These are phyloP conservation scores for Nigrospora oryzae DNA, from an alignment of 2,329 filamentous ascomycete species.

Conservation along the genomic window DNA sequence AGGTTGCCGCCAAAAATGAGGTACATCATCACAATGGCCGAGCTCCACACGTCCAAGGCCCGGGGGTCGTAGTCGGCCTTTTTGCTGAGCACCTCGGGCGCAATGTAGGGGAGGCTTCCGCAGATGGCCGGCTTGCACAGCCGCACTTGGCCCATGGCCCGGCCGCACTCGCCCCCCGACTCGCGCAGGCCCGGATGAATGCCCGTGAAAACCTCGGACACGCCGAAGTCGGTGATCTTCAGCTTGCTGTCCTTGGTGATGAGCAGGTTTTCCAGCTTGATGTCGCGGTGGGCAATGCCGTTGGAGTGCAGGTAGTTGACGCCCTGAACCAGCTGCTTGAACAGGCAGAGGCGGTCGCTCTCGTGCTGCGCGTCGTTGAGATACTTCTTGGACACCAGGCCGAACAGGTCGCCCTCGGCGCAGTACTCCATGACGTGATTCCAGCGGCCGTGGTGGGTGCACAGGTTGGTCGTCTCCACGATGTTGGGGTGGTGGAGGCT, in stretches of 20 bases:
- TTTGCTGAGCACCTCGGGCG: constrained; percentile 73
- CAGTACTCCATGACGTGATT: constrained; percentile 95
- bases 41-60: constrained; percentile 78
- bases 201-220: constrained; percentile 77
- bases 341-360: constrained; percentile 70
- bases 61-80: constrained; percentile 61
- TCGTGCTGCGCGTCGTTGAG: constrained; percentile 56
- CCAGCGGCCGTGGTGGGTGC: constrained; percentile 67
- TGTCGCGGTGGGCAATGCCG: constrained; percentile 83
- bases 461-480: constrained; percentile 70
- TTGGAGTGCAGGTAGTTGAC: constrained; percentile 74
- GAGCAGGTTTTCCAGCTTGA: constrained; percentile 83
- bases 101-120: constrained; percentile 79
- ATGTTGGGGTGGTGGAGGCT: constrained; percentile 82
- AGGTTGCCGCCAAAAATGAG: constrained; percentile 65
- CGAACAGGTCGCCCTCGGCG: constrained; percentile 70
- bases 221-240: constrained; percentile 89
- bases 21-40: constrained; percentile 74
- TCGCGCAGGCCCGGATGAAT: constrained; percentile 71
- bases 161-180: constrained; percentile 64
- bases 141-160: constrained; percentile 62
- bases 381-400: constrained; percentile 63
- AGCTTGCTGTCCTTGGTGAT: constrained; percentile 72
- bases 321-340: constrained; percentile 82
- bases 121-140: constrained; percentile 73